These are phyloP conservation scores for Thielaviopsis musarum DNA, from an alignment of 2,329 filamentous ascomycete genomes.

Conservation along the genomic window DNA sequence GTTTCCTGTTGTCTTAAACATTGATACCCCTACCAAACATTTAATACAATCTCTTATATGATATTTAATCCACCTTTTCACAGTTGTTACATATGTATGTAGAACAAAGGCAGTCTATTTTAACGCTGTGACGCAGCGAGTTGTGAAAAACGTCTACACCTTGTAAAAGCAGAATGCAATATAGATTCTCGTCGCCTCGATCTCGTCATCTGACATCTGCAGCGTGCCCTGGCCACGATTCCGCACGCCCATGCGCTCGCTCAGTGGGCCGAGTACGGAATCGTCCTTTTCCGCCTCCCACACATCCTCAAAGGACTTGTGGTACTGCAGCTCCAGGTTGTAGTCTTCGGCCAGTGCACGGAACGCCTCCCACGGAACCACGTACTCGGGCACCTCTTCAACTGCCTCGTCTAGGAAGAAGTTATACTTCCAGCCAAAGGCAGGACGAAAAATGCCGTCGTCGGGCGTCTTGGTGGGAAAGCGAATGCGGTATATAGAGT, in stretches of 20 bases:
- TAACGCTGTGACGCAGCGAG: neutral
- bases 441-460: slow-evolving; percentile 82
- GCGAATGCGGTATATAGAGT: slow-evolving; percentile 77
- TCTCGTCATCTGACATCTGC: slow-evolving; percentile 66
- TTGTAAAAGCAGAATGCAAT: slow-evolving; percentile 96
- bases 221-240: slow-evolving; percentile 50
- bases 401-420: slow-evolving; percentile 95
- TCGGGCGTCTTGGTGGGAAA: slow-evolving; percentile 70
- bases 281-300: slow-evolving; percentile 89
- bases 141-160: slow-evolving; percentile 33
- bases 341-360: slow-evolving; percentile 90
- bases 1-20: neutral
- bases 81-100: neutral
- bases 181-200: slow-evolving; percentile 85
- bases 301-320: slow-evolving; percentile 77
- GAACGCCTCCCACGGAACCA: slow-evolving; percentile 96
- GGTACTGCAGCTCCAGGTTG: slow-evolving; percentile 88
- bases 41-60: neutral
- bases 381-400: slow-evolving; percentile 90
- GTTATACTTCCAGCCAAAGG: slow-evolving; percentile 95
- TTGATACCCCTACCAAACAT: neutral
- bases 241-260: slow-evolving; percentile 89
- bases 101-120: neutral
- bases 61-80: neutral
- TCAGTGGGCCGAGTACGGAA: slow-evolving; percentile 60